Conservation (phyloP, 2,329 filamentous ascomycete species). For the Pseudogymnoascus sp. region DNA sequence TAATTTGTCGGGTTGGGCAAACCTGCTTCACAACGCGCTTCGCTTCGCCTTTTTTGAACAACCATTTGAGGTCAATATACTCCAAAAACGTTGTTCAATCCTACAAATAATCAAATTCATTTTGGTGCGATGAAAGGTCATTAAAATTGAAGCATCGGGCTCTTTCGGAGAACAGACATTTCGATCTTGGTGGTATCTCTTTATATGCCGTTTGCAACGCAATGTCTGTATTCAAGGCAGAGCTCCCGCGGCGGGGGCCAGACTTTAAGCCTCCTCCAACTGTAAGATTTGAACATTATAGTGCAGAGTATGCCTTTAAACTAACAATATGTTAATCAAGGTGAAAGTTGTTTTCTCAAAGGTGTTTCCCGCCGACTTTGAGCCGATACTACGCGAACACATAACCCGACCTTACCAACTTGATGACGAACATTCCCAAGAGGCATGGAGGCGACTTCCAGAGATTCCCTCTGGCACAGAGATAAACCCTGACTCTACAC, state of each 20-base stretch:
- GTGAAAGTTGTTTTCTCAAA: neutral
- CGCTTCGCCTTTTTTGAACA: neutral
- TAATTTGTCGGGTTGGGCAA: neutral
- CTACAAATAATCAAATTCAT: neutral
- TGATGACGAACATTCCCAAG: neutral
- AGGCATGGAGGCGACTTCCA: slow-evolving; percentile 35
- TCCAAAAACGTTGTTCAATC: neutral
- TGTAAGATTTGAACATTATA: neutral
- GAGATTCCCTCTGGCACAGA: slow-evolving; percentile 51
- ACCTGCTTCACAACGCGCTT: neutral
- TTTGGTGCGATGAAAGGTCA: neutral
- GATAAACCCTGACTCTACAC: slow-evolving; percentile 34
- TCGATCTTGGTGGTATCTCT: neutral
- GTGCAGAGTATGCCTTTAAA: neutral
- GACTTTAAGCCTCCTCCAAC: neutral
- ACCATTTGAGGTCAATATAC: neutral
- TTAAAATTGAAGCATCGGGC: neutral
- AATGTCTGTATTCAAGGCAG: neutral
- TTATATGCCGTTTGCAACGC: neutral
- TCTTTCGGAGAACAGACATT: neutral
- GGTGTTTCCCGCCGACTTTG: neutral
- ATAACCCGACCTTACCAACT: neutral
- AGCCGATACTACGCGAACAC: slow-evolving; percentile 6
- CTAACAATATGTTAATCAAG: neutral
- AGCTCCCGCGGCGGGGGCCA: neutral